These are phyloP conservation scores for Helianthus tuberosus DNA, from an alignment of 129 eudicot genomes.

Conservation along the genomic window DNA sequence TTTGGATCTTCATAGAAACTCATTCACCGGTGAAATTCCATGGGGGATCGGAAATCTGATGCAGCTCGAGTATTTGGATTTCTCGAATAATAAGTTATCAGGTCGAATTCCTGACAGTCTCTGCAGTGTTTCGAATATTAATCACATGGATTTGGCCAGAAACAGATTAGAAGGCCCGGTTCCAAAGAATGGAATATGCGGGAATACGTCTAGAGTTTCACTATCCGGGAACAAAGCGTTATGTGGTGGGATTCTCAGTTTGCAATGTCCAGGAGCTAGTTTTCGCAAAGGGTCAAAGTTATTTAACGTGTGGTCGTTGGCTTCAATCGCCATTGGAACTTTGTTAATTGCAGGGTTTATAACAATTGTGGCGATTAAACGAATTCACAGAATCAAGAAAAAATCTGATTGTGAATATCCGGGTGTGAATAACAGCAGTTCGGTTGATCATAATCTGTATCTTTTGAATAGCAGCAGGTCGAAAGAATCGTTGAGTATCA, in stretches of 20 bases:
- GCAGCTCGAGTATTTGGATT: conserved; percentile 57
- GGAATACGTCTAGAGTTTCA: conserved; percentile 42
- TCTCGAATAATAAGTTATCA: conserved; percentile 48
- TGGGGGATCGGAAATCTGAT: conserved; percentile 52
- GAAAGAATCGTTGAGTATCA: conserved; percentile 81
- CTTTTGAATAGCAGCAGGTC: conserved; percentile 77
- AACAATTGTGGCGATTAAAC: conserved; percentile 40
- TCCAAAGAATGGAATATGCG: conserved; percentile 61
- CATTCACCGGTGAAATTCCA: conserved; percentile 58
- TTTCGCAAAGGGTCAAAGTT: conserved; percentile 40
- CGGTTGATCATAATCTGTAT: conserved; percentile 55
- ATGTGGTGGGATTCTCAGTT: conserved; percentile 61
- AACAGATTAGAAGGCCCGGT: conserved; percentile 67
- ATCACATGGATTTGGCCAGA: conserved; percentile 44
- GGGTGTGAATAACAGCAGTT: conserved; percentile 39
- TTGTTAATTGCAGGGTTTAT: conserved; percentile 36
- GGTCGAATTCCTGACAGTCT: conserved; percentile 63
- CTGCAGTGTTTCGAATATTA: conserved; percentile 44
- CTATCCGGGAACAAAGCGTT: conserved; percentile 61
- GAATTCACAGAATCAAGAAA: conserved; percentile 36
- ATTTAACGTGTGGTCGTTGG: conserved; percentile 44
- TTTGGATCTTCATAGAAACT: conserved; percentile 69
- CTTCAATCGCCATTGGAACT: conserved; percentile 35
- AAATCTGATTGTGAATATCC: conserved; percentile 42
- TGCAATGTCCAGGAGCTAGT: conserved; percentile 47